Evolutionary conservation across 345 rosid genomes (phyloP).

Genomic region (Lenwebbia sp.): DNA sequence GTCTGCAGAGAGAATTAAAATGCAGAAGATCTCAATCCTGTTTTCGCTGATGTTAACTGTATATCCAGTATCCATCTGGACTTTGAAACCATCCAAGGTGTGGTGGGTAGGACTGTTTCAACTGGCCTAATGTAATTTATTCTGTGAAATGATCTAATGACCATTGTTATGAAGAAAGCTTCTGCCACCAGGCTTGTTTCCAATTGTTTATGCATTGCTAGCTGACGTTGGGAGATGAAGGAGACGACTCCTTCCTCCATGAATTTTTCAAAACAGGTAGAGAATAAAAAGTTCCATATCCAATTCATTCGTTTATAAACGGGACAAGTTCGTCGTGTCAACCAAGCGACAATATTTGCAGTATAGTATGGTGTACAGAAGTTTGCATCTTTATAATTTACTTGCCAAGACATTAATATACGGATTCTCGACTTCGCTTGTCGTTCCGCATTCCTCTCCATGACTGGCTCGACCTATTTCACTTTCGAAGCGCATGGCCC

Average conservation of each 20-base stretch:
- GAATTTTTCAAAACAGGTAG: neutral
- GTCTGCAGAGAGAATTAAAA: neutral
- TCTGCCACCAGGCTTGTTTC: neutral
- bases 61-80: neutral
- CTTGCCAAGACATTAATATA: neutral
- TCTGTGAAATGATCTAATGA: neutral
- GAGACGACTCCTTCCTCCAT: neutral
- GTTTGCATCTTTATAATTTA: neutral
- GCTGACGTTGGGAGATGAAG: neutral
- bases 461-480: too few relatives aligned
- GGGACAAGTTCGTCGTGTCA: neutral
- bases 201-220: neutral
- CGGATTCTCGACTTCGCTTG: neutral
- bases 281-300: neutral
- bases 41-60: neutral
- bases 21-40: neutral
- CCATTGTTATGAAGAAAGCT: neutral
- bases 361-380: neutral
- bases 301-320: neutral
- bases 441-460: neutral
- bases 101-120: neutral
- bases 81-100: too few relatives aligned
- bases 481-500: fast-evolving
- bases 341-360: neutral
- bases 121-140: neutral